phyloP scores from a whole-genome alignment of 805 yeast species.

The Torulaspora franciscae region DNA sequence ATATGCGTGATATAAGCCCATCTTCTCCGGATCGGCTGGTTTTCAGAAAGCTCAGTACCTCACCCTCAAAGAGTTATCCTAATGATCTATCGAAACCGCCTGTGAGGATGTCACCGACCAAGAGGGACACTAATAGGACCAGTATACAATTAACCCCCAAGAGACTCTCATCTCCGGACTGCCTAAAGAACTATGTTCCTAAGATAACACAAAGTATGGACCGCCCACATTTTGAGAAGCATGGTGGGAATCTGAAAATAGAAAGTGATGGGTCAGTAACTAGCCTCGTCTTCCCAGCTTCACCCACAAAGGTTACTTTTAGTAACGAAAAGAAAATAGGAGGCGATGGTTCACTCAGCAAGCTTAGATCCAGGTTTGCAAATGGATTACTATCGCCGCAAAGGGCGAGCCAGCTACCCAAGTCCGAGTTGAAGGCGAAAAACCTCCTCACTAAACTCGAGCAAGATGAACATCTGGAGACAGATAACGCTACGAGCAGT shows the following conservation, averaged over 20 bases:
- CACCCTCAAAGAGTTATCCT: slow-evolving; percentile 23
- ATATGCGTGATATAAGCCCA: slow-evolving; percentile 9
- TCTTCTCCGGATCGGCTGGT: slow-evolving; percentile 12
- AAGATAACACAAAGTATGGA: slow-evolving; percentile 31
- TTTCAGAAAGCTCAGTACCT: slow-evolving; percentile 25
- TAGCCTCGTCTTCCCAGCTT: slow-evolving; percentile 28
- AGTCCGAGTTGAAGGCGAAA: slow-evolving; percentile 7
- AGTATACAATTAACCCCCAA: slow-evolving; percentile 32
- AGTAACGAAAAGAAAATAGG: slow-evolving; percentile 33
- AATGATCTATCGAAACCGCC: slow-evolving; percentile 24
- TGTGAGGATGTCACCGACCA: slow-evolving; percentile 19
- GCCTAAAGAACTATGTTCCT: slow-evolving; percentile 16
- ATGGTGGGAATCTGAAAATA: slow-evolving; percentile 8
- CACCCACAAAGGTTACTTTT: slow-evolving; percentile 27
- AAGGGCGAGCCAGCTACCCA: slow-evolving; percentile 3
- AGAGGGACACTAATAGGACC: slow-evolving; percentile 10
- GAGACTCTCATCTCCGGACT: slow-evolving; percentile 25
- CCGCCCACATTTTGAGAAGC: slow-evolving; percentile 17
- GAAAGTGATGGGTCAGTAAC: slow-evolving; percentile 18
- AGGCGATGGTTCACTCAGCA: slow-evolving; percentile 30
- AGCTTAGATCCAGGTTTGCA: slow-evolving; percentile 29
- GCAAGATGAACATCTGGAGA: slow-evolving; percentile 9
- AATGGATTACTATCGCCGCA: slow-evolving; percentile 27
- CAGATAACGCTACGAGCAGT: background rate
- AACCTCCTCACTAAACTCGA: slow-evolving; percentile 19